phyloP scores from a whole-genome alignment of 2,329 filamentous ascomycete species.

The Furcasterigmium sp. region DNA sequence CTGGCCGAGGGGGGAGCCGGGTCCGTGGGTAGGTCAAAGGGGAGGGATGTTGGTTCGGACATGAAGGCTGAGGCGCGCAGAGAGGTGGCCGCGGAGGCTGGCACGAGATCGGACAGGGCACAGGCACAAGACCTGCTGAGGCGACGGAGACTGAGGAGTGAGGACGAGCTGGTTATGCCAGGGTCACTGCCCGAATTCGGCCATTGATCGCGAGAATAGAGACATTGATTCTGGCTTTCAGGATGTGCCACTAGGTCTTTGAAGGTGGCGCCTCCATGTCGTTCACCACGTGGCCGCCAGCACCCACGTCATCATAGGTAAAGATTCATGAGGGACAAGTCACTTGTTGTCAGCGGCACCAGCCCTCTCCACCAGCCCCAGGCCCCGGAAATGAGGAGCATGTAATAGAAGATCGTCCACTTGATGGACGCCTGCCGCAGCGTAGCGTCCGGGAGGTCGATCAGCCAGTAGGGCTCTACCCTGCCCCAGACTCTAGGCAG shows the following conservation, averaged over 20 bases:
- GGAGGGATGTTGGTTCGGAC: constrained; percentile 47
- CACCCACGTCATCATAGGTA: not conserved
- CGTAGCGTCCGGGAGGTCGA: not conserved
- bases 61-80: constrained; percentile 44
- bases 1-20: constrained; percentile 35
- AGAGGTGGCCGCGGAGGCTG: constrained; percentile 40
- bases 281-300: too few relatives aligned
- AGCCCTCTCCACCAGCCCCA: constrained; percentile 65
- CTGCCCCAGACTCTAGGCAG: constrained; percentile 81
- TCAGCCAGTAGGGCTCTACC: constrained; percentile 50
- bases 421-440: constrained; percentile 8
- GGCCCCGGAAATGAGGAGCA: constrained; percentile 67
- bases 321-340: constrained; percentile 35
- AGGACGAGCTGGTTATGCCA: constrained; percentile 39
- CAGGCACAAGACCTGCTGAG: constrained; percentile 30
- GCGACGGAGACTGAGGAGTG: constrained; percentile 28
- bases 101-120: constrained; percentile 26
- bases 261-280: too few relatives aligned
- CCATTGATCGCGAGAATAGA: not conserved
- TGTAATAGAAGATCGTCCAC: constrained; percentile 79
- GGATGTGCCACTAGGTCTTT: too few relatives aligned
- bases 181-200: constrained; percentile 34
- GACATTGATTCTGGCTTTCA: too few relatives aligned
- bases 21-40: constrained; percentile 48
- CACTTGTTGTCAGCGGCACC: constrained; percentile 66